Evolutionary conservation across 164 flowering plant species (phyloP), one percentile per base, ranked within the genome.

Genomic region (Kalanchoe fedtschenkoi): DNA sequence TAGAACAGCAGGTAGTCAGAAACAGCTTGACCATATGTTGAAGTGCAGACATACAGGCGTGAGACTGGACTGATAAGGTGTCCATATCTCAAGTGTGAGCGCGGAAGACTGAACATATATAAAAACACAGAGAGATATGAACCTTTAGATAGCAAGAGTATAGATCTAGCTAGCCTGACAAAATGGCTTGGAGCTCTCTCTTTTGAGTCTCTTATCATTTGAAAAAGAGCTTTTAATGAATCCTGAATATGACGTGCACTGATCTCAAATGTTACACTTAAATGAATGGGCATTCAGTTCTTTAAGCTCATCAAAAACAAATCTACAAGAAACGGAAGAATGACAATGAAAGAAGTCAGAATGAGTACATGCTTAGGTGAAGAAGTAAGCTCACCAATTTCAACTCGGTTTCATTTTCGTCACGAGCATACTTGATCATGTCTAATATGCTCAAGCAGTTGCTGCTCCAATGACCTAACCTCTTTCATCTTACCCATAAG

Each of bases 111-210:
- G 16, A 7, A 58, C 3, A 13, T 13, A 2, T 7, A 0, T 6
- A 58, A n/a, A 58, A 19, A 34, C 9, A 7, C 41, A 37, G n/a
- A 24, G 13, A 15, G 32, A 65, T 46, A 61, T 17, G 55, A 10
- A 93, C 97, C 99, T 93, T 97, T 46, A 93, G 85, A 70, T 79
- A 93, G 66, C 99, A 93, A 70, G 97, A 81, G 65, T 89, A 88
- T 30, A 89, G 54, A 80, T 90, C 99, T 46, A 82, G 86, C 61
- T 87, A 96, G 63, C 91, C 96, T 55, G 97, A 37, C 71, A 93
- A 70, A 77, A 91, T 72, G 69, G 99, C 97, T 73, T 85, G 80
- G 62, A 88, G 81, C 77, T 90, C 97, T 74, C 77, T 87, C 95
- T 68, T 88, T 90, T 9, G 83, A 68, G 69, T 57, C 64, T 71